Evolutionary conservation across 257 asterid genomes (phyloP).

Genomic region (Avicennia marina): DNA sequence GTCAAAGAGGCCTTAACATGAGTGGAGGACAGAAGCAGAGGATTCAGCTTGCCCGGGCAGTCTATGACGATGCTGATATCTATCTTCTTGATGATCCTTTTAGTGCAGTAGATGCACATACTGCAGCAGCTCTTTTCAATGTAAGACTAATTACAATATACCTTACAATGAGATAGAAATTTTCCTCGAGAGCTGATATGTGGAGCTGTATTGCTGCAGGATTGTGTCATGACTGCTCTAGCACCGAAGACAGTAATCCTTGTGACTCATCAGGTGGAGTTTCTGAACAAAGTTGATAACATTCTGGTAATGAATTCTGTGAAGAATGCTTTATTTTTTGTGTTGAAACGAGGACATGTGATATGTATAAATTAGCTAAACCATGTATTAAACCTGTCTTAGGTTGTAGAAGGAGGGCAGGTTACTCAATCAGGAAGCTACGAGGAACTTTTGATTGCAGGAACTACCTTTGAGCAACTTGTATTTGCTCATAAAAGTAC

Average conservation of each 20-base stretch:
- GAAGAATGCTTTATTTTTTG: background rate
- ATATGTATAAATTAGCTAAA: background rate
- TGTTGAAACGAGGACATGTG: background rate
- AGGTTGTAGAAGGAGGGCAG: conserved; percentile 65
- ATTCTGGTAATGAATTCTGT: conserved; percentile 48
- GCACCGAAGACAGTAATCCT: conserved; percentile 64
- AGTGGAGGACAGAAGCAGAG: conserved; percentile 93
- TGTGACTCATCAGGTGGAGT: conserved; percentile 86
- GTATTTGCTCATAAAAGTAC: conserved; percentile 52
- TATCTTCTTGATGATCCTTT: conserved; percentile 84
- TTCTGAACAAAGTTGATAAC: conserved; percentile 49
- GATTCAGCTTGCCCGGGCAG: conserved; percentile 82
- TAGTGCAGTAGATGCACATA: conserved; percentile 90
- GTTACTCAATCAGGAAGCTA: conserved; percentile 61
- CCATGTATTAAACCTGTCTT: background rate
- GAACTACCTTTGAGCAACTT: conserved; percentile 59
- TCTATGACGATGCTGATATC: conserved; percentile 61
- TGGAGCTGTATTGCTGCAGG: conserved; percentile 33
- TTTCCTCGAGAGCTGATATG: background rate
- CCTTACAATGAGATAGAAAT: background rate
- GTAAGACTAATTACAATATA: conserved; percentile 28
- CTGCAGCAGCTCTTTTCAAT: conserved; percentile 63
- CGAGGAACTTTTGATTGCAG: conserved; percentile 41
- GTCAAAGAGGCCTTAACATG: conserved; percentile 74
- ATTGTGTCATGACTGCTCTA: conserved; percentile 63